Percentiles rank a stretch among this genome's conserved stretches.
These are phyloP conservation scores for Metarhizium album DNA, from an alignment of 2,329 filamentous ascomycete species.

Conservation along the genomic window DNA sequence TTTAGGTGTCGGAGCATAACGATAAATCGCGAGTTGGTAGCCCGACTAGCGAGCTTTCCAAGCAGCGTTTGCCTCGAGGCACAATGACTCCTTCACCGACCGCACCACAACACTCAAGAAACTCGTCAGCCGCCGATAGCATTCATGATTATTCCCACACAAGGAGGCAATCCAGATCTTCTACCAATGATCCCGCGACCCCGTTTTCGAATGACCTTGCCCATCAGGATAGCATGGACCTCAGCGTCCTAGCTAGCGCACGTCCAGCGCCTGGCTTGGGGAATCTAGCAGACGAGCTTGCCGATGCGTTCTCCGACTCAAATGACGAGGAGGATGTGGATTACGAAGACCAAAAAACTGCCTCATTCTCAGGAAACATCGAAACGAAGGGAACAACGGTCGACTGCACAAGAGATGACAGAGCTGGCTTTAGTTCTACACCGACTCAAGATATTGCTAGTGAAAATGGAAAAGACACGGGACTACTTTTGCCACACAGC, in stretches of 20 bases:
- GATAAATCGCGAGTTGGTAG: neutral
- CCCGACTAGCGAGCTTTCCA: neutral
- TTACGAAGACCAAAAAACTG: slow-evolving; percentile 24
- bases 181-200: slow-evolving; percentile 37
- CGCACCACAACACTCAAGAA: slow-evolving; percentile 49
- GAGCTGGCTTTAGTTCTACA: slow-evolving; percentile 11
- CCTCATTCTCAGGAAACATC: neutral
- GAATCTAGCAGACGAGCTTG: slow-evolving; percentile 72
- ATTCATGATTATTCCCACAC: slow-evolving; percentile 33
- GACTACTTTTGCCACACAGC: slow-evolving; percentile 31
- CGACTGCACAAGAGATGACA: slow-evolving; percentile 1
- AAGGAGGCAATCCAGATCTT: slow-evolving; percentile 40
- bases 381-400: neutral
- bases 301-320: slow-evolving; percentile 58
- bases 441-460: slow-evolving; percentile 23
- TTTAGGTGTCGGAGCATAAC: too few species aligned
- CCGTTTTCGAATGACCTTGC: slow-evolving; percentile 38
- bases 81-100: slow-evolving; percentile 6
- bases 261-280: slow-evolving; percentile 47
- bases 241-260: slow-evolving; percentile 32
- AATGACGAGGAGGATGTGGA: slow-evolving; percentile 52
- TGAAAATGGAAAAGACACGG: slow-evolving; percentile 27
- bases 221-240: slow-evolving; percentile 36
- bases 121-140: slow-evolving; percentile 44
- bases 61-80: neutral